A percentile compares a stretch with the other conserved stretches of the same genome.
phyloP scores from a whole-genome alignment of 345 rosid genomes.

The Syzygium oleosum region DNA sequence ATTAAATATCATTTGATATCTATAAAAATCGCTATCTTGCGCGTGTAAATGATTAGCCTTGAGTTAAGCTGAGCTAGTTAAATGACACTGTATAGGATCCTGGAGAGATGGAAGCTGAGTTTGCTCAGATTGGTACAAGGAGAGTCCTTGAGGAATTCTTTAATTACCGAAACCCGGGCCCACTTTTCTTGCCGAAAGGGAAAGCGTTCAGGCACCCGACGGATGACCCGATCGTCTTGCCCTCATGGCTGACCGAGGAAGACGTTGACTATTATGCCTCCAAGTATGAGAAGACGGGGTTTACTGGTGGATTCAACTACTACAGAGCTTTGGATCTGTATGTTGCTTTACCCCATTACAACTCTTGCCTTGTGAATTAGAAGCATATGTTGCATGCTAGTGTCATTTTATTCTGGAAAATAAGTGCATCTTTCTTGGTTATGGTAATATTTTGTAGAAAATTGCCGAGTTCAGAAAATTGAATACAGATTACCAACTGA shows the following conservation, averaged over 20 bases:
- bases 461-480: neutral
- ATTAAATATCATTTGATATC: neutral
- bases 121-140: slow-evolving; percentile 30
- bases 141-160: slow-evolving; percentile 39
- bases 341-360: neutral
- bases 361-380: neutral
- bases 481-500: neutral
- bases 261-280: slow-evolving; percentile 36
- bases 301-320: slow-evolving; percentile 76
- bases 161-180: slow-evolving; percentile 37
- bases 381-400: neutral
- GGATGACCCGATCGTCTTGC: slow-evolving; percentile 25
- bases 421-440: neutral
- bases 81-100: slow-evolving; percentile 24
- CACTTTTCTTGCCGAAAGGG: slow-evolving; percentile 40
- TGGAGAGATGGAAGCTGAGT: slow-evolving; percentile 63
- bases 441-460: neutral
- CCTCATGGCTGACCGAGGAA: slow-evolving; percentile 64
- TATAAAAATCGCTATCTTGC: neutral
- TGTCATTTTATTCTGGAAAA: neutral
- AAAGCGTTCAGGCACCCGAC: slow-evolving; percentile 26
- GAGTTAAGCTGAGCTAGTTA: neutral
- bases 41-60: neutral
- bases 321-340: slow-evolving; percentile 64
- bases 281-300: slow-evolving; percentile 53